Evolutionary conservation across 495 filamentous ascomycete genomes (phyloP), one percentile per base, ranked within the genome.

Genomic region (Aspergillus leporis): DNA sequence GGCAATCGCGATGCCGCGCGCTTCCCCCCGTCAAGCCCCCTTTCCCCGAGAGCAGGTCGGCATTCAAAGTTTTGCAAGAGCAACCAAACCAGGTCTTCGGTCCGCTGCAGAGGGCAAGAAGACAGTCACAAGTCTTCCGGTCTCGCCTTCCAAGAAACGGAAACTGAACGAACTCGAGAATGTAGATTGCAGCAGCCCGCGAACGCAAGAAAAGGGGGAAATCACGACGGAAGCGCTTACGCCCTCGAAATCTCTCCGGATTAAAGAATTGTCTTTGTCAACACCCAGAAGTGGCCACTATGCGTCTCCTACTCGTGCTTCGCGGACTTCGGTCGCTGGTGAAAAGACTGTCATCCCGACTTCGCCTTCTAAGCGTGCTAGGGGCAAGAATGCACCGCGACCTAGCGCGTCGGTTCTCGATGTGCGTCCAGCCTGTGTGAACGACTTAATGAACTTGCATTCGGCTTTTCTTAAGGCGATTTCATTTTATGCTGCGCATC

Each of bases 71-170:
- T 79, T 79, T 55, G 65, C 73, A 64, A 71, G 73, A 68, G 64
- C 76, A 64, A 77, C 74, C 61, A 79, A 79, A 56, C 70, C 75
- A 3, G 75, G 76, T 12, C 53, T 73, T 30, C 43, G 60, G 6
- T 53, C 69, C 16, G 57, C 22, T n/a, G 43, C 18, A 73, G 72
- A 53, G 68, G 67, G 45, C 52, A 58, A 3, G 41, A 53, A 55
- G 13, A 32, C 41, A 4, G 18, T 5, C 13, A 5, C 60, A 4
- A 21, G 25, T 31, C 66, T 74, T 0, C 65, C 74, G 14, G 63
- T 68, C 54, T 75, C 77, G 16, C 77, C 77, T 55, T 80, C 77
- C 58, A 80, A 80, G 64, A 80, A 80, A 56, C 66, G 77, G 50
- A 80, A 78, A 61, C 56, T 80, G 41, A 68, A 74, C 53, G 75